These are phyloP conservation scores for Trametes pubescens DNA, from an alignment of 1,284 basidiomycete genomes.

Conservation along the genomic window DNA sequence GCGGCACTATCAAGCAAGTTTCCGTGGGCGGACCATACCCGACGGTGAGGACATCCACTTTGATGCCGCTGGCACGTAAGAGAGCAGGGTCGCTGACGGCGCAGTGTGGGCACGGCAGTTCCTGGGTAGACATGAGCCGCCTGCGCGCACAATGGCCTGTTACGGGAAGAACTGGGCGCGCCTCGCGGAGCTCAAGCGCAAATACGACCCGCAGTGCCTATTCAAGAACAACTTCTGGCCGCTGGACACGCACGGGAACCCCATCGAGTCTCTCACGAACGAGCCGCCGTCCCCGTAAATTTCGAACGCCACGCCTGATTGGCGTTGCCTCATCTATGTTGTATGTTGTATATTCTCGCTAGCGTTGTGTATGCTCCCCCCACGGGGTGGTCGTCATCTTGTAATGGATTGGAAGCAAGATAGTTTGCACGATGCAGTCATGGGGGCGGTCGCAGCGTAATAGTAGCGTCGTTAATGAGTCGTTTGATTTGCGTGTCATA, in stretches of 20 bases:
- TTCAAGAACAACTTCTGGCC: constrained; percentile 85
- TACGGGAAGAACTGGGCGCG: constrained; percentile 79
- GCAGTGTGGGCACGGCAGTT: constrained; percentile 59
- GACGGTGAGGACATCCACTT: constrained; percentile 59
- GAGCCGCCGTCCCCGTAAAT: constrained; percentile 54
- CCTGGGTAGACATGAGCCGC: constrained; percentile 73
- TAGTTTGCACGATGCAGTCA: constrained; percentile 4
- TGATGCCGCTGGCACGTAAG: not conserved
- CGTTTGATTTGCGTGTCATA: constrained; percentile 13
- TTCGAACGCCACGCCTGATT: not conserved
- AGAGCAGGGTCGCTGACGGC: constrained; percentile 16
- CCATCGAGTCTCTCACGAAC: constrained; percentile 57
- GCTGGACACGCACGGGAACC: constrained; percentile 58
- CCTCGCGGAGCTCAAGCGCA: constrained; percentile 71
- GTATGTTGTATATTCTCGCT: not conserved
- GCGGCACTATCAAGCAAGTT: constrained; percentile 70
- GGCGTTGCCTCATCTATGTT: not conserved
- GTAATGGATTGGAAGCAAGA: not conserved
- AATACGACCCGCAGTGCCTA: constrained; percentile 78
- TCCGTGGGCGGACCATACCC: constrained; percentile 83
- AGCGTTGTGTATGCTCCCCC: not conserved
- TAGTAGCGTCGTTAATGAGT: not conserved
- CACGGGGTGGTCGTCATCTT: not conserved
- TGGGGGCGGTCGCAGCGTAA: not conserved
- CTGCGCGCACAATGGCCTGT: constrained; percentile 68